Evolutionary conservation across 495 filamentous ascomycete genomes (phyloP), one percentile per base, ranked within the genome.

Genomic region (Hypomontagnella submonticulosa): DNA sequence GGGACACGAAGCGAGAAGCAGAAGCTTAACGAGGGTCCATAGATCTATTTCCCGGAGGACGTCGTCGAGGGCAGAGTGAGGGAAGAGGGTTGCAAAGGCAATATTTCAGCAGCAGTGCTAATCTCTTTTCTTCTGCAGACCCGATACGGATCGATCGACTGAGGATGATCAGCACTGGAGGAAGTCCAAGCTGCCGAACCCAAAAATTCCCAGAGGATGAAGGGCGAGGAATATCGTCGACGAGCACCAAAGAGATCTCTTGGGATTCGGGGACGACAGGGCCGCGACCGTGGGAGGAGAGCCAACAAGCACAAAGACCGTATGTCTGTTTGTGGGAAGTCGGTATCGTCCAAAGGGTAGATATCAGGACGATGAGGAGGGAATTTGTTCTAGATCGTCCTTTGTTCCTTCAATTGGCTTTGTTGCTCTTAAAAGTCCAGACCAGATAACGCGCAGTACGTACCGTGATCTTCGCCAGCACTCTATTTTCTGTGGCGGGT

Each of bases 51-150:
- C 37, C 30, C 16, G 13, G 47, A 40, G 37, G 23, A 27, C 23
- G 23, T 54, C 12, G 53, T 43, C 19, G 56, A 71, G 62, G 62
- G 30, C 42, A 57, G 38, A 38, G 23, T 27, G 54, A 58, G 34
- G 18, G 27, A n/a, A 52, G 58, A 58, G 55, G 50, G 36, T 56
- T 55, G 68, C 70, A 71, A 59, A 50, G 72, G 72, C 72, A 73
- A 73, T 75, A 75, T 75, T 71, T 56, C 72, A 75, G 72, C 72
- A 75, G 52, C 72, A 64, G 33, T 65, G 71, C 66, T 41, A 58
- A 60, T 55, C 52, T 61, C 54, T 49, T 56, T 43, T 64, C 38
- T 61, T 46, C 55, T 46, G 38, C 37, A 10, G 32, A 57, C 56
- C 50, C 51, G 33, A 52, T 42, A 52, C 61, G 12, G 13, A 51